phyloP scores from a whole-genome alignment of 495 filamentous ascomycete genomes.

The Podospora appendiculata region DNA sequence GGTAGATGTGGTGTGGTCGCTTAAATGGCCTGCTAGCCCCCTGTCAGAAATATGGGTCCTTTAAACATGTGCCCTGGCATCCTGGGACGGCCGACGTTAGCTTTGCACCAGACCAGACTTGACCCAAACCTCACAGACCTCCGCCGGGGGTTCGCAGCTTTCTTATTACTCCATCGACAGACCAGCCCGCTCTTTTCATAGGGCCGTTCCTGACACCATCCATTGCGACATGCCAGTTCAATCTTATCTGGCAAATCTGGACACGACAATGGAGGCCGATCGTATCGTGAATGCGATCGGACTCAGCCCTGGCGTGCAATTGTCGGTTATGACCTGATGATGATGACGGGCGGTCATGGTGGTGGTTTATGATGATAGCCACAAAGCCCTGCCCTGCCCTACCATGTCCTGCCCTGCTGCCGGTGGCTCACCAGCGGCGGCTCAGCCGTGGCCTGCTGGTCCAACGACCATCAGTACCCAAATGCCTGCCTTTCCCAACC shows the following conservation, averaged over 20 bases:
- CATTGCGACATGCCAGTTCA: conserved; percentile 9
- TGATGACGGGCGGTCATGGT: too few species aligned
- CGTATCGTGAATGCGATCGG: neutral
- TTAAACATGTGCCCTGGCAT: neutral
- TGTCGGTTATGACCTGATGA: too few species aligned
- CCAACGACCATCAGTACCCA: too few species aligned
- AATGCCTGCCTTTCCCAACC: too few species aligned
- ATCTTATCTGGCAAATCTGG: neutral
- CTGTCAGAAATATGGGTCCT: neutral
- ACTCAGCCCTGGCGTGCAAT: too few species aligned
- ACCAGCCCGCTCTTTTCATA: neutral
- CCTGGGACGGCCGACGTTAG: too few species aligned
- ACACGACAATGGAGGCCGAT: neutral
- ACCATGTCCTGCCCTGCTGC: too few species aligned
- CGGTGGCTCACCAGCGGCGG: neutral
- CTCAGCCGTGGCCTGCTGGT: conserved; percentile 2
- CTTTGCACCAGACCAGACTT: neutral
- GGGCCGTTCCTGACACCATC: conserved; percentile 8
- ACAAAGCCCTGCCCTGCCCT: too few species aligned
- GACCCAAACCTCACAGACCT: neutral
- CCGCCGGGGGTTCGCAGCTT: too few species aligned
- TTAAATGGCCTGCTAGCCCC: conserved; percentile 1
- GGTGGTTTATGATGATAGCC: too few species aligned
- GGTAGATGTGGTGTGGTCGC: neutral
- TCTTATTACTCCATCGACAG: neutral